These are phyloP conservation scores for Sarocladiaceae sp. DNA, from an alignment of 2,329 filamentous ascomycete species.

Conservation along the genomic window DNA sequence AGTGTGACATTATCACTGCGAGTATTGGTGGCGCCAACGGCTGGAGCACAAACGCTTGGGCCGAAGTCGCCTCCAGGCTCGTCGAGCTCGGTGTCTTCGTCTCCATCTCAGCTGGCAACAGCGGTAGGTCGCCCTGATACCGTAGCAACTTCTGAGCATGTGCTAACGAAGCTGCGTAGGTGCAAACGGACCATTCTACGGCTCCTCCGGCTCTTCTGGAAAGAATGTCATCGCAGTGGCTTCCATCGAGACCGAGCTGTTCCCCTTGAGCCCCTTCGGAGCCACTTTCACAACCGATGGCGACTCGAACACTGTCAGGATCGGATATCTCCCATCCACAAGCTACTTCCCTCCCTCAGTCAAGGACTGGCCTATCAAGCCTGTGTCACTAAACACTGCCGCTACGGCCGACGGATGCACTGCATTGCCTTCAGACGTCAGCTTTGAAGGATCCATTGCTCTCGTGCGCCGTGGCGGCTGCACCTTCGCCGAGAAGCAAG, in stretches of 20 bases:
- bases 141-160: not conserved
- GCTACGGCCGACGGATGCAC: constrained; percentile 21
- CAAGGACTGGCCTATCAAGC: constrained; percentile 26
- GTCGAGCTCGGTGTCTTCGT: constrained; percentile 35
- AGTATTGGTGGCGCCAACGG: constrained; percentile 25
- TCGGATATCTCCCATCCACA: constrained; percentile 30
- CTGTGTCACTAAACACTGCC: constrained; percentile 20
- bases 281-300: constrained; percentile 23
- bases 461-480: constrained; percentile 27
- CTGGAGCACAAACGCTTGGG: constrained; percentile 25
- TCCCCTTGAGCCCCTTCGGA: constrained; percentile 24
- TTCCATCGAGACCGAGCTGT: constrained; percentile 30
- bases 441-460: constrained; percentile 19
- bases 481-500: constrained; percentile 21
- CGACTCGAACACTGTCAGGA: constrained; percentile 16
- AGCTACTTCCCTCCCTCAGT: constrained; percentile 28
- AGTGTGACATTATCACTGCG: constrained; percentile 29
- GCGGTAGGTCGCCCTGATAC: constrained; percentile 21
- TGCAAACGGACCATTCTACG: constrained; percentile 34
- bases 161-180: constrained; percentile 13
- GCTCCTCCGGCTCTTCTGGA: constrained; percentile 33
- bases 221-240: constrained; percentile 38
- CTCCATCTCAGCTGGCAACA: constrained; percentile 40
- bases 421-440: constrained; percentile 18
- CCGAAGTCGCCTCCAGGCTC: constrained; percentile 25